These are phyloP conservation scores for Chloris gayana DNA, from an alignment of 176 grass and related monocot genomes.

Conservation along the genomic window DNA sequence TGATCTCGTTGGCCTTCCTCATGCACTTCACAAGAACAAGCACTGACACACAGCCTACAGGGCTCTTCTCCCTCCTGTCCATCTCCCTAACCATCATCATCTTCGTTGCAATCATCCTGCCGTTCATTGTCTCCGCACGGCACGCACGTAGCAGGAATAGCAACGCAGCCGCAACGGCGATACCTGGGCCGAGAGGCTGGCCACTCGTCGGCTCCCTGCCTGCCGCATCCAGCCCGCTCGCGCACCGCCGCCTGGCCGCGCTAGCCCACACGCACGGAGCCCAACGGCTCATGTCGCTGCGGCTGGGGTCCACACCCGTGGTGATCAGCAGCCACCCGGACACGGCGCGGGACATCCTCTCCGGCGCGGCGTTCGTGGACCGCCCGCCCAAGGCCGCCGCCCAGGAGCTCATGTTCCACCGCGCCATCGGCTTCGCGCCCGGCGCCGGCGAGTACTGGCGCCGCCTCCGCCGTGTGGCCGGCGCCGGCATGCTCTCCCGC, in stretches of 20 bases:
- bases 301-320: slow-evolving; percentile 53
- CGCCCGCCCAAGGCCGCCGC: slow-evolving; percentile 76
- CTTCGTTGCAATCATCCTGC: too few species aligned
- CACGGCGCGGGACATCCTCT: slow-evolving; percentile 62
- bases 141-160: neutral
- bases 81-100: neutral
- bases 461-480: slow-evolving; percentile 64
- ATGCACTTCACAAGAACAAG: too few species aligned
- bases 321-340: slow-evolving; percentile 70
- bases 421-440: slow-evolving; percentile 84
- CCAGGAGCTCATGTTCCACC: slow-evolving; percentile 74
- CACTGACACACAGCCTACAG: neutral
- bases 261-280: slow-evolving; percentile 25
- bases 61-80: neutral
- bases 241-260: slow-evolving; percentile 41
- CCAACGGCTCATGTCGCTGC: slow-evolving; percentile 62
- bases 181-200: slow-evolving; percentile 44
- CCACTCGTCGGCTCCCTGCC: slow-evolving; percentile 41
- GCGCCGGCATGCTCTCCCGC: slow-evolving; percentile 62
- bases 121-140: neutral
- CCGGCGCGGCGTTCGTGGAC: slow-evolving; percentile 68
- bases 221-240: slow-evolving; percentile 14
- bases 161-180: neutral
- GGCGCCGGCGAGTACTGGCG: slow-evolving; percentile 70
- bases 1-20: slow-evolving; percentile 19